Evolutionary conservation across 2,329 filamentous ascomycete species (phyloP).

Genomic region (Fusarium sp.): DNA sequence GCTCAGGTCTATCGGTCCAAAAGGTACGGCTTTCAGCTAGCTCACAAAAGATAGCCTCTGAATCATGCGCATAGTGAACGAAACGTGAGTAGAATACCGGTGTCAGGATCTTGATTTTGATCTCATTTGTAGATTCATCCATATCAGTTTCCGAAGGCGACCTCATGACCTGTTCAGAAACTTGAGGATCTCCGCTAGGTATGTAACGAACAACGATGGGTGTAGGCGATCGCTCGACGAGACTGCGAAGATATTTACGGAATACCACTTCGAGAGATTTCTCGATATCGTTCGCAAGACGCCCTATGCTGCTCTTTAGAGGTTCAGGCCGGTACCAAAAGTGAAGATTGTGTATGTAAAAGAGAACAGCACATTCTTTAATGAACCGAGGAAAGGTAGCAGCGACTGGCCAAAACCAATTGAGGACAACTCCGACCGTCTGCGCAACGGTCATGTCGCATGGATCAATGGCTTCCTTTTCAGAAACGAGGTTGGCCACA

Average conservation of each 20-base stretch:
- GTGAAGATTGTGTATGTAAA: constrained; percentile 66
- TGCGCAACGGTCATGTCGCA: constrained; percentile 54
- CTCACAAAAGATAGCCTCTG: constrained; percentile 71
- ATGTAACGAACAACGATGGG: constrained; percentile 65
- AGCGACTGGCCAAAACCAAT: constrained; percentile 76
- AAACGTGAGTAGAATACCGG: constrained; percentile 76
- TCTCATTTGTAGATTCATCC: constrained; percentile 44
- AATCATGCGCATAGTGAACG: constrained; percentile 69
- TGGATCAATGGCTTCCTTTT: constrained; percentile 62
- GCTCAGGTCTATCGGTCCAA: constrained; percentile 64
- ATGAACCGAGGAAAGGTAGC: constrained; percentile 74
- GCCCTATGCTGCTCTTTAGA: constrained; percentile 63
- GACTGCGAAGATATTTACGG: constrained; percentile 58
- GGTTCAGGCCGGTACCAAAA: constrained; percentile 76
- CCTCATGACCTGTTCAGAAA: constrained; percentile 52
- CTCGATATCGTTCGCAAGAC: constrained; percentile 64
- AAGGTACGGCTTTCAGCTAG: constrained; percentile 68
- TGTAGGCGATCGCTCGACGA: constrained; percentile 60
- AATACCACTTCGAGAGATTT: constrained; percentile 59
- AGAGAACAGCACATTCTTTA: constrained; percentile 68
- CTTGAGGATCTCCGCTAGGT: constrained; percentile 59
- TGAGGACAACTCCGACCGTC: constrained; percentile 59
- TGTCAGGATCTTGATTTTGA: constrained; percentile 70
- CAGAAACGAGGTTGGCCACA: constrained; percentile 68
- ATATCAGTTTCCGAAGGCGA: constrained; percentile 47